Evolutionary conservation across 179 eudicot species (phyloP).

Genomic region (Spergularia azorica): DNA sequence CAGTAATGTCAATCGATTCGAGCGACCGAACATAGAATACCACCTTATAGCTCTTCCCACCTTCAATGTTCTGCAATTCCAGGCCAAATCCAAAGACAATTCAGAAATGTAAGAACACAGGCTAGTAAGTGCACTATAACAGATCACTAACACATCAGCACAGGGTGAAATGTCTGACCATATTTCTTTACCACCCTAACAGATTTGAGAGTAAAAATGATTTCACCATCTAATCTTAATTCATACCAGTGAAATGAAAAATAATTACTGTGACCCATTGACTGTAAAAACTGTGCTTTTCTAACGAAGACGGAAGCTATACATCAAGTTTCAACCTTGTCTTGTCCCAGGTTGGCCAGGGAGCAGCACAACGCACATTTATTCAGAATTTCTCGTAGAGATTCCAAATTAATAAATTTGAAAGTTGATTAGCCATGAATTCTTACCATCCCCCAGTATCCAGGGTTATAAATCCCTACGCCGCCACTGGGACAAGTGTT

Average conservation of each 20-base stretch:
- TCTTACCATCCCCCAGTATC: constrained; percentile 96
- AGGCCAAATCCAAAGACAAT: constrained; percentile 14
- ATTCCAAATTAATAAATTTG: background rate
- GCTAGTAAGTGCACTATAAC: background rate
- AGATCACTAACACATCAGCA: background rate
- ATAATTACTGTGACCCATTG: too few species aligned
- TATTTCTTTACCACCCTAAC: too few species aligned
- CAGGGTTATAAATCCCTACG: constrained; percentile 89
- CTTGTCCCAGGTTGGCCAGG: background rate
- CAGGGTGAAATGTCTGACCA: background rate
- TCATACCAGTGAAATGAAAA: too few species aligned
- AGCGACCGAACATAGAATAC: constrained; percentile 68
- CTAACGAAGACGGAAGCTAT: background rate
- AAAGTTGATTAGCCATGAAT: background rate
- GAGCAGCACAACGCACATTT: background rate
- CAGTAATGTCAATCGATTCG: constrained; percentile 55
- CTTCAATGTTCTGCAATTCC: constrained; percentile 72
- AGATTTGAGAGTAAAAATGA: background rate
- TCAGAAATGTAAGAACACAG: background rate
- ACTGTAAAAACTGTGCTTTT: too few species aligned
- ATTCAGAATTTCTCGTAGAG: background rate
- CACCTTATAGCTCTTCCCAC: constrained; percentile 81
- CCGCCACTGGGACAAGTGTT: constrained; percentile 75
- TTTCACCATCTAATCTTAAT: too few species aligned
- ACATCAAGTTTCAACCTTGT: too few species aligned